phyloP scores from a whole-genome alignment of 1,284 basidiomycete species.

The Acaromyces ingoldii region DNA sequence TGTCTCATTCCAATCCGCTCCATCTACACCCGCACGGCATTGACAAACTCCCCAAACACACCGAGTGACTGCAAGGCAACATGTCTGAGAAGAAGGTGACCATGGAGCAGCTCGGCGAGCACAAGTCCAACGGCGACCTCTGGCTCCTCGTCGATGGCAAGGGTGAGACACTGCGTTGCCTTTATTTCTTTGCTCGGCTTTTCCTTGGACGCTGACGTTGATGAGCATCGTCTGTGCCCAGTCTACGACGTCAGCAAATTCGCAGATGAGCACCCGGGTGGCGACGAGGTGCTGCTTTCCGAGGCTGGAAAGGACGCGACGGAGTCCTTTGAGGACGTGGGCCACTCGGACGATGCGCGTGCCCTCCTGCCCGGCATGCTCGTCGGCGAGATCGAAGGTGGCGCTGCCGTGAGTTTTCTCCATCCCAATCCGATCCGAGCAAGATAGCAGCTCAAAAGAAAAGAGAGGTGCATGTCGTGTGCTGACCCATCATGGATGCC shows the following conservation, averaged over 20 bases:
- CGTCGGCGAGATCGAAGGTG: constrained; percentile 57
- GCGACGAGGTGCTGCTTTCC: constrained; percentile 14
- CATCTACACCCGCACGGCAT: too few relatives aligned
- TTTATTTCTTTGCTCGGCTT: background rate
- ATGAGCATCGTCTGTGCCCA: too few relatives aligned
- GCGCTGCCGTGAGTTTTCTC: constrained; percentile 14
- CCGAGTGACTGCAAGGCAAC: too few relatives aligned
- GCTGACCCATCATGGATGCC: background rate
- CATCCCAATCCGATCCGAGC: background rate
- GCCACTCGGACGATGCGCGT: constrained; percentile 96
- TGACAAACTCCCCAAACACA: too few relatives aligned
- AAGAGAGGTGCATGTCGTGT: constrained; percentile 11
- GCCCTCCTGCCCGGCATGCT: constrained; percentile 65
- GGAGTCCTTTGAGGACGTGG: constrained; percentile 98
- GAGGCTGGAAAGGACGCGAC: constrained; percentile 94
- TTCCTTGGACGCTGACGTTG: background rate
- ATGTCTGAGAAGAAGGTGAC: constrained; percentile 32
- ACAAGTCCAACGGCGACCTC: constrained; percentile 43
- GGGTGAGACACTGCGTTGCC: constrained; percentile 18
- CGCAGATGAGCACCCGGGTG: constrained; percentile 71
- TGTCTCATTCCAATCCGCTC: too few relatives aligned
- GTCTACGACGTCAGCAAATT: constrained; percentile 94
- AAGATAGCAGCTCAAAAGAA: background rate
- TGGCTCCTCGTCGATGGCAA: constrained; percentile 50
- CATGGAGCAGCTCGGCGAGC: constrained; percentile 44